Evolutionary conservation across 805 yeast genomes (phyloP).

Genomic region (Spathaspora girioi): DNA sequence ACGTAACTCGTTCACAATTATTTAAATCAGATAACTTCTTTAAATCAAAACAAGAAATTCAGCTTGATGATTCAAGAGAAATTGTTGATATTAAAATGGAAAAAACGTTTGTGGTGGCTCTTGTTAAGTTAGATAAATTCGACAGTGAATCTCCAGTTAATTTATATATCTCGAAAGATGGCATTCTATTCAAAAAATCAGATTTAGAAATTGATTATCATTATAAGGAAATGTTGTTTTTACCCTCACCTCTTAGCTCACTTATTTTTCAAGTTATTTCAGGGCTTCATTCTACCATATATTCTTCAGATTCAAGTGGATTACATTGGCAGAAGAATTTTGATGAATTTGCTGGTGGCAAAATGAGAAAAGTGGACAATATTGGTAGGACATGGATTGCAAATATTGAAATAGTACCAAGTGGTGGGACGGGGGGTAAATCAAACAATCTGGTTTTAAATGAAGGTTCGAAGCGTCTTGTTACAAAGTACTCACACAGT

Average conservation of each 20-base stretch:
- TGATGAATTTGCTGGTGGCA: constrained; percentile 39
- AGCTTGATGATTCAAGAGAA: constrained; percentile 14
- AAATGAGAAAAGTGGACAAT: constrained; percentile 43
- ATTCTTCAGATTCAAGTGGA: constrained; percentile 57
- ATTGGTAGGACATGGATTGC: constrained; percentile 66
- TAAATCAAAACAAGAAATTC: constrained; percentile 23
- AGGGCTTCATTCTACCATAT: constrained; percentile 32
- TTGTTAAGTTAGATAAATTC: constrained; percentile 42
- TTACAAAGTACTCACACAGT: constrained; percentile 44
- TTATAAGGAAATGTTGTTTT: constrained; percentile 32
- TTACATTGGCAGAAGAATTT: constrained; percentile 44
- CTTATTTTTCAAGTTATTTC: constrained; percentile 26
- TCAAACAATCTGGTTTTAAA: constrained; percentile 24
- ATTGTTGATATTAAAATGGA: constrained; percentile 33
- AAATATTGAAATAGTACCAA: constrained; percentile 25
- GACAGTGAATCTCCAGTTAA: constrained; percentile 30
- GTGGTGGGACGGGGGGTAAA: constrained; percentile 11
- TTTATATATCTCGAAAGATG: constrained; percentile 47
- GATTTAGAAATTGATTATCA: constrained; percentile 34
- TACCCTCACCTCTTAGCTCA: constrained; percentile 36
- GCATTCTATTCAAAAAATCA: constrained; percentile 33
- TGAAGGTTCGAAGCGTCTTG: constrained; percentile 12
- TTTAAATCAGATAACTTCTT: constrained; percentile 44
- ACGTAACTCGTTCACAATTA: constrained; percentile 33
- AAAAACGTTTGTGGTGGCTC: constrained; percentile 38